phyloP scores from a whole-genome alignment of 1,284 basidiomycete species.

The Naganishia liquefaciens region DNA sequence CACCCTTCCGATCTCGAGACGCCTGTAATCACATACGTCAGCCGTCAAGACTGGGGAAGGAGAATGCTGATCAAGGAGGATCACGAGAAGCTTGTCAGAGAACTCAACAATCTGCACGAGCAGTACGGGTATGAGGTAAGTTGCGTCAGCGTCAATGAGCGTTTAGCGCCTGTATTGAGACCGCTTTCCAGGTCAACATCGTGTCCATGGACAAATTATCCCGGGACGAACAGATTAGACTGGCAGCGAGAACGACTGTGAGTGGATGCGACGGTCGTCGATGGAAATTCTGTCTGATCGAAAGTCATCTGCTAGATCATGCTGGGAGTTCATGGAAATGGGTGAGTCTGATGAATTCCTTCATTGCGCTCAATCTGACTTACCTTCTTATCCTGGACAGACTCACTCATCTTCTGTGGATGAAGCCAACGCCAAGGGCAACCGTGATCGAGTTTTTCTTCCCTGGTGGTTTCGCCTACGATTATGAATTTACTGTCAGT shows the following conservation, averaged over 20 bases:
- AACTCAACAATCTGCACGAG: slow-evolving; percentile 63
- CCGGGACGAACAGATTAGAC: slow-evolving; percentile 70
- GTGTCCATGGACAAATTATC: slow-evolving; percentile 78
- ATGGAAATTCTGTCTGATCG: slow-evolving; percentile 5
- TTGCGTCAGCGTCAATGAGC: slow-evolving; percentile 15
- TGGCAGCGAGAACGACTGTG: slow-evolving; percentile 78
- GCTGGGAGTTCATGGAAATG: slow-evolving; percentile 71
- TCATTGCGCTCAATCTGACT: background rate
- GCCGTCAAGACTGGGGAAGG: slow-evolving; percentile 79
- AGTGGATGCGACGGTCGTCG: slow-evolving; percentile 41
- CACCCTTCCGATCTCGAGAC: slow-evolving; percentile 39
- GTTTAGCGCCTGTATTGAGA: background rate
- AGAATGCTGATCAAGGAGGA: slow-evolving; percentile 57
- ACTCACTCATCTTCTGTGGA: slow-evolving; percentile 72
- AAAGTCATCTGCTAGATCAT: slow-evolving; percentile 59
- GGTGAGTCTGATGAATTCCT: background rate
- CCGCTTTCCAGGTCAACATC: slow-evolving; percentile 61
- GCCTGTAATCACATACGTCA: slow-evolving; percentile 81
- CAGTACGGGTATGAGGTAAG: slow-evolving; percentile 70
- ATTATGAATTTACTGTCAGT: slow-evolving; percentile 63
- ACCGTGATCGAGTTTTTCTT: slow-evolving; percentile 73
- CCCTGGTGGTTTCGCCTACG: slow-evolving; percentile 73
- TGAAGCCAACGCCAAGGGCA: slow-evolving; percentile 64
- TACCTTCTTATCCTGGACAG: slow-evolving; percentile 57
- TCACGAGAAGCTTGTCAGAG: slow-evolving; percentile 54